These are phyloP conservation scores for Penicillium sp. DNA, from an alignment of 2,329 filamentous ascomycete genomes.

Conservation along the genomic window DNA sequence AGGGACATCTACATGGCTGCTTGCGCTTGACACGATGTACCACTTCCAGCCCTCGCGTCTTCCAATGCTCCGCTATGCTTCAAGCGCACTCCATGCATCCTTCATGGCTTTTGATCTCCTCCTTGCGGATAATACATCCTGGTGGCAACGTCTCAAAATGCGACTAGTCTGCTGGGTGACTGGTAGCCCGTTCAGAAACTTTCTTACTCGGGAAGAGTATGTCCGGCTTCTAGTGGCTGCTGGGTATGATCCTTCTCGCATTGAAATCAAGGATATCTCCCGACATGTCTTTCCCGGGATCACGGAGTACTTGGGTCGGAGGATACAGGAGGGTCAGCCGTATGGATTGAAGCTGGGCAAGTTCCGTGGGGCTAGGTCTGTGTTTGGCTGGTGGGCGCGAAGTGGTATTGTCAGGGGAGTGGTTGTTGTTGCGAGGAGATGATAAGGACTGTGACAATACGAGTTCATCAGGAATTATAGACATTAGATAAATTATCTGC, in stretches of 20 bases:
- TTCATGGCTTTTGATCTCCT: slow-evolving; percentile 60
- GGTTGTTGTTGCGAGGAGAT: slow-evolving; percentile 41
- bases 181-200: slow-evolving; percentile 53
- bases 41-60: slow-evolving; percentile 58
- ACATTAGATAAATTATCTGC: not conserved
- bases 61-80: slow-evolving; percentile 49
- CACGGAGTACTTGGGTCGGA: slow-evolving; percentile 45
- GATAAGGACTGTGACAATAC: not conserved
- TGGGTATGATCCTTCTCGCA: slow-evolving; percentile 49
- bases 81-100: slow-evolving; percentile 47
- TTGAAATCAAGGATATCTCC: slow-evolving; percentile 55
- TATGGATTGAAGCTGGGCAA: slow-evolving; percentile 43
- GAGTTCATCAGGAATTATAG: not conserved
- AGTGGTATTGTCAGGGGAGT: slow-evolving; percentile 41
- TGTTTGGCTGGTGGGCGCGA: slow-evolving; percentile 48
- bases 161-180: slow-evolving; percentile 50
- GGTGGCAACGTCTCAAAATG: slow-evolving; percentile 38
- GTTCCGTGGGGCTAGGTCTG: slow-evolving; percentile 33
- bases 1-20: slow-evolving; percentile 47
- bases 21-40: slow-evolving; percentile 60
- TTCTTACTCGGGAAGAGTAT: slow-evolving; percentile 52
- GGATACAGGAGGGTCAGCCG: slow-evolving; percentile 35
- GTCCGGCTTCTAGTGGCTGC: slow-evolving; percentile 46
- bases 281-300: slow-evolving; percentile 56
- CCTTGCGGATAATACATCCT: slow-evolving; percentile 27